Percentiles rank a stretch among this genome's conserved stretches.
These are phyloP conservation scores for Globisporangium okanoganense DNA, from an alignment of 352 stramenopile species.

Conservation along the genomic window DNA sequence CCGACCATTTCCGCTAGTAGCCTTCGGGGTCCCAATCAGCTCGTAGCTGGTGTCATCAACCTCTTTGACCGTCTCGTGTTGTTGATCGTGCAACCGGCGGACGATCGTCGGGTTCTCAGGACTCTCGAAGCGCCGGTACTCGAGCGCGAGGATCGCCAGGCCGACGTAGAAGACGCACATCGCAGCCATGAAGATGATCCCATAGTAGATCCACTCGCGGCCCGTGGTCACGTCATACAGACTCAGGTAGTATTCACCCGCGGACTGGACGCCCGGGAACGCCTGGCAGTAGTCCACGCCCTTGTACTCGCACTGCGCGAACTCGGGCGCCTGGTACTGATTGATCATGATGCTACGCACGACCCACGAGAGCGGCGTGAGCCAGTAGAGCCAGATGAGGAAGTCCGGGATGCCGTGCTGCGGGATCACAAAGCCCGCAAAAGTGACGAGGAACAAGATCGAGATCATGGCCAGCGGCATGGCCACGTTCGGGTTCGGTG, in stretches of 20 bases:
- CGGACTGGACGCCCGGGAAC: conserved; percentile 11
- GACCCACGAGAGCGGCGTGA: conserved; percentile 26
- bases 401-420: conserved; percentile 20
- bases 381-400: conserved; percentile 32
- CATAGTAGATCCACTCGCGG: conserved; percentile 20
- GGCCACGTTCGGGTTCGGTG: neutral
- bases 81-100: neutral
- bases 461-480: conserved; percentile 7
- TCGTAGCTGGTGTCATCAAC: neutral
- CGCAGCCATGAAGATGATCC: conserved; percentile 23
- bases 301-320: conserved; percentile 1
- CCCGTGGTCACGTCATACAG: conserved; percentile 26
- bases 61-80: neutral
- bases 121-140: no score
- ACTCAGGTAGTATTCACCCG: conserved; percentile 28
- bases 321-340: conserved; percentile 3
- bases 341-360: conserved; percentile 11
- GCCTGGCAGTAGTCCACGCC: conserved; percentile 16
- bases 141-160: no score
- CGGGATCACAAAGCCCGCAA: conserved; percentile 25
- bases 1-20: neutral
- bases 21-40: conserved; percentile 3
- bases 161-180: conserved; percentile 29
- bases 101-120: no score
- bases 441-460: conserved; percentile 19